These are phyloP conservation scores for Phylloporus scabripes DNA, from an alignment of 768 basidiomycete species.

Conservation along the genomic window DNA sequence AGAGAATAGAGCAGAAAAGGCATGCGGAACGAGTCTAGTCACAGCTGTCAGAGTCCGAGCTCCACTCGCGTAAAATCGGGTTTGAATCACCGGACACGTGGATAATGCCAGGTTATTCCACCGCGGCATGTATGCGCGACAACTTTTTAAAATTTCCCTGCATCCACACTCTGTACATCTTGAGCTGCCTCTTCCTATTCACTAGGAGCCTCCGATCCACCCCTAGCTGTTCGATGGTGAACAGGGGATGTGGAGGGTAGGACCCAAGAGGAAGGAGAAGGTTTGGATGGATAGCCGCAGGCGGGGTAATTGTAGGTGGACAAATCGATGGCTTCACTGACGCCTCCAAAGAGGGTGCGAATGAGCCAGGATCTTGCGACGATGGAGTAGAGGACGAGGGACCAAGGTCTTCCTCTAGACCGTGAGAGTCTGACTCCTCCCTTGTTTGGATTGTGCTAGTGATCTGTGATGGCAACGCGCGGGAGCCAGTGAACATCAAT, in stretches of 20 bases:
- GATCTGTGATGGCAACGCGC: slow-evolving; percentile 31
- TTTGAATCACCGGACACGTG: too few relatives aligned
- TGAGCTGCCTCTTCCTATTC: slow-evolving; percentile 89
- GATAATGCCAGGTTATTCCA: not conserved
- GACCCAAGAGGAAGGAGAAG: slow-evolving; percentile 27
- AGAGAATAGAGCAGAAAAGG: too few relatives aligned
- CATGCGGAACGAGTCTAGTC: too few relatives aligned
- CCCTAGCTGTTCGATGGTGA: slow-evolving; percentile 79
- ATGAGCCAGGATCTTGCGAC: slow-evolving; percentile 1
- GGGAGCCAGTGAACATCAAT: slow-evolving; percentile 67
- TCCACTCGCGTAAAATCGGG: too few relatives aligned
- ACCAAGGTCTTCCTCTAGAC: slow-evolving; percentile 12
- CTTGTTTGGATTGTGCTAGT: slow-evolving; percentile 30
- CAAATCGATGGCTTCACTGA: not conserved
- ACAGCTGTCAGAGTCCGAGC: too few relatives aligned
- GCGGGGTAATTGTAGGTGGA: slow-evolving; percentile 1
- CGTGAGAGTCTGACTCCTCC: slow-evolving; percentile 32
- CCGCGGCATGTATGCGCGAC: not conserved
- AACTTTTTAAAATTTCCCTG: slow-evolving; percentile 73
- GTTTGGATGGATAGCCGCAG: slow-evolving; percentile 31
- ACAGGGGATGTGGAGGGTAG: slow-evolving; percentile 52
- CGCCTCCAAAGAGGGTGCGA: not conserved
- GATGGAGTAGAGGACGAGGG: slow-evolving; percentile 5
- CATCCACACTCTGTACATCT: slow-evolving; percentile 98
- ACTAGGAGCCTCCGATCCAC: slow-evolving; percentile 87